Evolutionary conservation across 2,329 filamentous ascomycete genomes (phyloP), one percentile per base, ranked within the genome.

Genomic region (Fusarium stilboides): DNA sequence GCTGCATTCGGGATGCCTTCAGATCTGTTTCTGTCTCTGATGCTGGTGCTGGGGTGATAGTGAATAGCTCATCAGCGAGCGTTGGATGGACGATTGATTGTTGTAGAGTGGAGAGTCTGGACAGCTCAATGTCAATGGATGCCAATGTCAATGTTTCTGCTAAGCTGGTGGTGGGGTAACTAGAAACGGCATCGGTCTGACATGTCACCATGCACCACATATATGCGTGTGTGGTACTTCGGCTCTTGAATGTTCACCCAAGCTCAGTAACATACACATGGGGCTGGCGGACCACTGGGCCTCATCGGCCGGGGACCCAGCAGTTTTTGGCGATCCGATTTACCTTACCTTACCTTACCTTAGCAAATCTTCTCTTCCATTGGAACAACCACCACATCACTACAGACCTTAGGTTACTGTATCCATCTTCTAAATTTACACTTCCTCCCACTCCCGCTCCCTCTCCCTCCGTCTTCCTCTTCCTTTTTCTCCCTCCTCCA

Each of bases 291-390:
- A 64, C 65, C 57, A 66, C 47, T 44, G 42, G 24, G 60, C 62
- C 68, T 73, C 60, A 65, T 60, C 63, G 65, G 64, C 72, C 63
- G 62, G 72, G 70, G 63, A 59, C 66, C 72, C 68, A 73, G 68
- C 70, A 73, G 54, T 45, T 74, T 75, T 75, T 68, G 51, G 22
- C 42, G 51, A 55, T 55, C 51, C 51, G 51, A 55, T 49, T 55
- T 55, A 55, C 43, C 36, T 43, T 65, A 69, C 69, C 71, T 69
- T 73, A 70, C 22, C 22, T 73, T 65, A 69, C 69, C 71, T 69
- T 73, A 70, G 70, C 74, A 75, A 77, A 77, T 77, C 73, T 75
- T 76, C 70, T 73, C 73, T 72, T 62, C 49, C 45, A 65, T 59
- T 65, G 60, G 70, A 73, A 74, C 73, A 74, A 73, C 72, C 70